phyloP scores from a whole-genome alignment of 352 stramenopile genomes.

The Globisporangium cylindrosporum region DNA sequence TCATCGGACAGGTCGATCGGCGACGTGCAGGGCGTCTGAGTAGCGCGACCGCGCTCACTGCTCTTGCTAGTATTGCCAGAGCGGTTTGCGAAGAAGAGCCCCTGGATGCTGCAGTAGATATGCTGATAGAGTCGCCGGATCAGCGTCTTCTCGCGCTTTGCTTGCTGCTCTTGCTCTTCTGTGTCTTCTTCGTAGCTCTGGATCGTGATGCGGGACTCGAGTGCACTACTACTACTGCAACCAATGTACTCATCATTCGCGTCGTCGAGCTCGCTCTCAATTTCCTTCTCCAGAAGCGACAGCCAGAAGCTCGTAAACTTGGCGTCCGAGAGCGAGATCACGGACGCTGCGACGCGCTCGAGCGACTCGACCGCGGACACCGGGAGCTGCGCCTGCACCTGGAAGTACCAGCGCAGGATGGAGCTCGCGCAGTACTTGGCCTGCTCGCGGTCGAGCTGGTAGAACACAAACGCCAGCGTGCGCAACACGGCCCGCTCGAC shows the following conservation, averaged over 20 bases:
- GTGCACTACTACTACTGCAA: background rate
- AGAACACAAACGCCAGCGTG: constrained; percentile 64
- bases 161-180: constrained; percentile 2
- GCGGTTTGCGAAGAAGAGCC: constrained; percentile 33
- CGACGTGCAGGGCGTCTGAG: constrained; percentile 71
- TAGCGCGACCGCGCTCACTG: constrained; percentile 23
- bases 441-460: constrained; percentile 53
- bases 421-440: constrained; percentile 56
- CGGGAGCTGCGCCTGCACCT: constrained; percentile 58
- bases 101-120: constrained; percentile 42
- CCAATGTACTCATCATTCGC: constrained; percentile 11
- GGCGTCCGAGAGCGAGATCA: constrained; percentile 59
- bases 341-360: constrained; percentile 46
- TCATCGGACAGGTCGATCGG: constrained; percentile 38
- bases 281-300: constrained; percentile 52
- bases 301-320: constrained; percentile 69
- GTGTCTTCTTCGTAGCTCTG: constrained; percentile 5
- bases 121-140: constrained; percentile 50
- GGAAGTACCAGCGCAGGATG: constrained; percentile 60
- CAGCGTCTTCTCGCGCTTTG: constrained; percentile 31
- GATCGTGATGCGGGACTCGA: constrained; percentile 13
- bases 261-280: constrained; percentile 20
- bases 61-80: background rate
- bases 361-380: constrained; percentile 46
- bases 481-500: constrained; percentile 64